Conservation (phyloP, 805 yeast genomes). For the Candida dendrica region DNA sequence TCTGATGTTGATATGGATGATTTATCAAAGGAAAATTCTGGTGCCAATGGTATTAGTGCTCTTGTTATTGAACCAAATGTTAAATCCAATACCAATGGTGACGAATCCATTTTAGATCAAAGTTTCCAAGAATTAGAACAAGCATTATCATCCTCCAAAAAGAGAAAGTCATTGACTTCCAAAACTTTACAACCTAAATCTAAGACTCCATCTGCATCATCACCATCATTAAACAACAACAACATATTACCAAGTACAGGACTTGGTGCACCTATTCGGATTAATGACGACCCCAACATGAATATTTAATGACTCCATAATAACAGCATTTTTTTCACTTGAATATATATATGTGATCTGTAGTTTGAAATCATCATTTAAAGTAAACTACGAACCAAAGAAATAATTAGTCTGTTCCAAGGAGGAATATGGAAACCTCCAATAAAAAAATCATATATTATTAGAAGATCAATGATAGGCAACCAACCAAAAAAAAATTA, state of each 20-base stretch:
- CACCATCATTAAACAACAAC: background rate
- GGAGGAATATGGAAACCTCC: background rate
- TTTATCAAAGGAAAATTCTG: constrained; percentile 12
- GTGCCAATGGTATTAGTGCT: constrained; percentile 8
- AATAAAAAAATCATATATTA: background rate
- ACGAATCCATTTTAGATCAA: constrained; percentile 8
- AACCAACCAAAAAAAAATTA: background rate
- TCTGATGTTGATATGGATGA: constrained; percentile 15
- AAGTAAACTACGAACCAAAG: too few relatives aligned
- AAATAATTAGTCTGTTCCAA: background rate
- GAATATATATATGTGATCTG: too few relatives aligned
- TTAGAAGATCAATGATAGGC: background rate
- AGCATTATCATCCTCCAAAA: constrained; percentile 10
- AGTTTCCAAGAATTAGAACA: constrained; percentile 13
- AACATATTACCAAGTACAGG: constrained; percentile 1
- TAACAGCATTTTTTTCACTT: too few relatives aligned
- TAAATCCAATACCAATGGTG: background rate
- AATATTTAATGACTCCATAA: background rate
- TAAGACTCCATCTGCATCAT: background rate
- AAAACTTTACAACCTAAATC: constrained; percentile 13
- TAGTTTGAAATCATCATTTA: too few relatives aligned
- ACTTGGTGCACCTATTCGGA: constrained; percentile 8
- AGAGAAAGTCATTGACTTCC: constrained; percentile 19
- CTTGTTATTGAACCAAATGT: constrained; percentile 2
- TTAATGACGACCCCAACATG: background rate